These are phyloP conservation scores for Verticillium dahliae DNA, from an alignment of 2,329 filamentous ascomycete species.

Conservation along the genomic window DNA sequence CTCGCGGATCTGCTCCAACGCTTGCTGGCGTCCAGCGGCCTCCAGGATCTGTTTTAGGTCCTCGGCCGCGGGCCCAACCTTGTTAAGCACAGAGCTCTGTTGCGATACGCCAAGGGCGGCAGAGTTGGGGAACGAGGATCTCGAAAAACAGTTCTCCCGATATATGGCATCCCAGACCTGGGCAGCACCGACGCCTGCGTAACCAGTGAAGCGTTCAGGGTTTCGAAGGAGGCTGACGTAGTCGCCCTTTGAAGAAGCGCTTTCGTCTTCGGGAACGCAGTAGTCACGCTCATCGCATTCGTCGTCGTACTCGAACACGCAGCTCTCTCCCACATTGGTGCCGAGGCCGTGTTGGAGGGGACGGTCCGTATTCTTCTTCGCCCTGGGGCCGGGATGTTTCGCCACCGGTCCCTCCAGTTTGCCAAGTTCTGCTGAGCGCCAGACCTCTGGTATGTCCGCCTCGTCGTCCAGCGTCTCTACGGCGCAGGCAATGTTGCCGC, in stretches of 20 bases:
- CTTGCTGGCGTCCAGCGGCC: constrained; percentile 51
- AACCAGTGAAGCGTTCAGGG: constrained; percentile 92
- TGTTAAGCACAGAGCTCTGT: constrained; percentile 48
- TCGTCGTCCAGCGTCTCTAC: constrained; percentile 95
- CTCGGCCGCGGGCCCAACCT: constrained; percentile 50
- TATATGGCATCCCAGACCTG: constrained; percentile 98
- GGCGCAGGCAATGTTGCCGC: constrained; percentile 92
- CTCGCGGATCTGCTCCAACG: constrained; percentile 54
- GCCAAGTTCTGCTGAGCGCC: constrained; percentile 85
- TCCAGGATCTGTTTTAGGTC: constrained; percentile 58
- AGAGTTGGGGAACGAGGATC: constrained; percentile 55
- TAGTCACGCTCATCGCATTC: constrained; percentile 97
- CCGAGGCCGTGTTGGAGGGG: constrained; percentile 80
- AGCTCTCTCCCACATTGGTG: constrained; percentile 85
- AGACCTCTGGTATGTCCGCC: constrained; percentile 84
- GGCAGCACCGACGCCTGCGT: constrained; percentile 73
- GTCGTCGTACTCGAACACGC: constrained; percentile 94
- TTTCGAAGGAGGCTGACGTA: constrained; percentile 94
- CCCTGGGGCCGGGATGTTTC: constrained; percentile 76
- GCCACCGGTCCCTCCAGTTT: constrained; percentile 88
- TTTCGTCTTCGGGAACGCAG: constrained; percentile 92
- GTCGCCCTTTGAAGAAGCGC: constrained; percentile 78
- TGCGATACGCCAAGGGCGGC: constrained; percentile 43
- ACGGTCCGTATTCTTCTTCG: constrained; percentile 57
- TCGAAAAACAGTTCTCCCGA: constrained; percentile 90